Conservation (phyloP, 2,329 filamentous ascomycete genomes). For the Elsinoe necatrix region DNA sequence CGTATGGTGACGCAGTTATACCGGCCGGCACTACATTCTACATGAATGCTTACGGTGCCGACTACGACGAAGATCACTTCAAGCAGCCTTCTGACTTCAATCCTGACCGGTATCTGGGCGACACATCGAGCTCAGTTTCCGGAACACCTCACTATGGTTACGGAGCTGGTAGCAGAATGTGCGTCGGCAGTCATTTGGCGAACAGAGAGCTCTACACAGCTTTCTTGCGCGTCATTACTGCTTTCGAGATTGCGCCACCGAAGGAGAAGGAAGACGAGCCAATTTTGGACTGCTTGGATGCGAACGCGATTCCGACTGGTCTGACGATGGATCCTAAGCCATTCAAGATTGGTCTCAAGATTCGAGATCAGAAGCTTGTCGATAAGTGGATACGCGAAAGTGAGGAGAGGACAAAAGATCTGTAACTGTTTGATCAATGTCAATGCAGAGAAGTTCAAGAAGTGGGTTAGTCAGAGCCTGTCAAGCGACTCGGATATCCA, state of each 20-base stretch:
- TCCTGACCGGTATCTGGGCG: slow-evolving; percentile 60
- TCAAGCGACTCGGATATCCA: too few relatives aligned
- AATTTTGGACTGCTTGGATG: slow-evolving; percentile 38
- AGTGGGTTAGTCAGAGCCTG: too few relatives aligned
- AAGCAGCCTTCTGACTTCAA: slow-evolving; percentile 53
- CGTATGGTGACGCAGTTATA: slow-evolving; percentile 58
- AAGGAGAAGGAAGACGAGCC: slow-evolving; percentile 34
- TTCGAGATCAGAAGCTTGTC: slow-evolving; percentile 34
- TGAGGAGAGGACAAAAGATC: slow-evolving; percentile 37
- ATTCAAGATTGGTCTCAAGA: slow-evolving; percentile 42
- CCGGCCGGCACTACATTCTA: slow-evolving; percentile 72
- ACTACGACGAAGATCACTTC: slow-evolving; percentile 64
- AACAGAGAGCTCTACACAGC: slow-evolving; percentile 38
- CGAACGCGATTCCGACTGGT: slow-evolving; percentile 40
- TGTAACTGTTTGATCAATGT: slow-evolving; percentile 23
- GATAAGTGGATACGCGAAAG: slow-evolving; percentile 42
- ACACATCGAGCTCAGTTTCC: slow-evolving; percentile 33
- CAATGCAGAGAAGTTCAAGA: too few relatives aligned
- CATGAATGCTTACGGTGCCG: slow-evolving; percentile 67
- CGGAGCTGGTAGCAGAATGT: slow-evolving; percentile 38
- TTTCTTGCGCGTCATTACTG: slow-evolving; percentile 40
- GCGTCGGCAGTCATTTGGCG: slow-evolving; percentile 33
- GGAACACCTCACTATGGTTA: slow-evolving; percentile 44
- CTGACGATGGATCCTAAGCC: slow-evolving; percentile 44
- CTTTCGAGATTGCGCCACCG: slow-evolving; percentile 39